Percentiles rank a stretch among this genome's conserved stretches.
Conservation (phyloP, 768 basidiomycete species). For the Rhizopogon salebrosus region DNA sequence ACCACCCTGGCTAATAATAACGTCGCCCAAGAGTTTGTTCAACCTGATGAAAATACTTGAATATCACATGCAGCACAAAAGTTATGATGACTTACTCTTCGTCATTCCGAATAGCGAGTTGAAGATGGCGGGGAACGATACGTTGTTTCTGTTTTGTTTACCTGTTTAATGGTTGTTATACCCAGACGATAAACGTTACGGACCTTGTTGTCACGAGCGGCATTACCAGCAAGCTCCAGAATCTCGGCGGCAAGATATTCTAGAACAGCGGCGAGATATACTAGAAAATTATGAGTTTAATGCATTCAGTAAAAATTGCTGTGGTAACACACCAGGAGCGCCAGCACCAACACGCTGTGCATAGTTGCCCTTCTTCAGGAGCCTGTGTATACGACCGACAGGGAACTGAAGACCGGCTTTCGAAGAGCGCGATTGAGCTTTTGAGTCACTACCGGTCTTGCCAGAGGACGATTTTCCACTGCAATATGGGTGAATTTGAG, state of each 20-base stretch:
- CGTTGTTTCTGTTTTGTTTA: conserved; percentile 58
- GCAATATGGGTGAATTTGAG: not conserved
- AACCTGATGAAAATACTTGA: conserved; percentile 29
- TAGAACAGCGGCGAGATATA: conserved; percentile 80
- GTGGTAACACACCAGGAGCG: conserved; percentile 48
- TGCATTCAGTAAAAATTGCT: not conserved
- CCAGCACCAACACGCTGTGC: conserved; percentile 65
- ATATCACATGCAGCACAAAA: not conserved
- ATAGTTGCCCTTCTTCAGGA: conserved; percentile 70
- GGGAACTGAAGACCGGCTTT: conserved; percentile 69
- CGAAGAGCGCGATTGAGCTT: conserved; percentile 63
- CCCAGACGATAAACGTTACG: not conserved
- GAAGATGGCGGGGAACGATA: conserved; percentile 76
- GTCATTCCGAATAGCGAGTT: conserved; percentile 73
- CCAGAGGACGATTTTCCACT: conserved; percentile 44
- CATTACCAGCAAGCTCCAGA: conserved; percentile 78
- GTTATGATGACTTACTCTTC: conserved; percentile 49
- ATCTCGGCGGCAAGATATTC: conserved; percentile 88
- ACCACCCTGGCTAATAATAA: conserved; percentile 76
- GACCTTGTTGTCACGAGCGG: conserved; percentile 70
- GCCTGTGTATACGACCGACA: conserved; percentile 78
- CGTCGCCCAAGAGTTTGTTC: conserved; percentile 52
- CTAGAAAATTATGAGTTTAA: conserved; percentile 28
- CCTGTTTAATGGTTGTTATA: not conserved
- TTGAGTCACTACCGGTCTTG: conserved; percentile 46